Percentiles rank a stretch among this genome's conserved stretches.
Conservation (phyloP, 225 moss, liverwort and hornwort species). For the Physcomitrellopsis africana region DNA sequence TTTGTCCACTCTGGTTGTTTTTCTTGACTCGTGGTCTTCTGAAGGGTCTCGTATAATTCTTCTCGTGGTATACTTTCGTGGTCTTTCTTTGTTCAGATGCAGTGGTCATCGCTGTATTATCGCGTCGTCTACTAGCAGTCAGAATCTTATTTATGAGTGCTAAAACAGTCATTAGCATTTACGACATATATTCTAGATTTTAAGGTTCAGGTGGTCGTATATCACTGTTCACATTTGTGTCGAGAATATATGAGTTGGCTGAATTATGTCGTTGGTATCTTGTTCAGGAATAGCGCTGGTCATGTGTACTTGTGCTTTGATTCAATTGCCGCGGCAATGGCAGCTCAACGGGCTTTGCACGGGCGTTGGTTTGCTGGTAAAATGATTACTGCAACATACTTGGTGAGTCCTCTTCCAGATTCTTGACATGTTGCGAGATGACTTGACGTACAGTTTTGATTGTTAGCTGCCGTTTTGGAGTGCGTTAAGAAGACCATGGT, state of each 20-base stretch:
- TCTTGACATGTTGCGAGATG: background rate
- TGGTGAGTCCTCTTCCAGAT: slow-evolving; percentile 51
- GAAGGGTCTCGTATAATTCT: no score
- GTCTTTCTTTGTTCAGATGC: no score
- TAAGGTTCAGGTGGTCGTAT: no score
- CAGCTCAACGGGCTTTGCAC: slow-evolving; percentile 94
- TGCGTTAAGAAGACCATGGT: background rate
- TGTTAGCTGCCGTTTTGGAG: background rate
- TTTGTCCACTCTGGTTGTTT: background rate
- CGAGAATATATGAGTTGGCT: no score
- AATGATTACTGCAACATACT: slow-evolving; percentile 96
- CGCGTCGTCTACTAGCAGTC: no score
- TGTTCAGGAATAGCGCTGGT: slow-evolving; percentile 94
- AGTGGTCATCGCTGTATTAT: no score
- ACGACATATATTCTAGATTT: no score
- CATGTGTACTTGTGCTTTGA: slow-evolving; percentile 96
- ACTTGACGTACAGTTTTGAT: background rate
- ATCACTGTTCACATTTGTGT: no score
- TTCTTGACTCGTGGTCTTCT: background rate
- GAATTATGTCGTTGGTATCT: background rate
- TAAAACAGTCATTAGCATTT: no score
- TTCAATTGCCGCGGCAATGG: slow-evolving; percentile 68
- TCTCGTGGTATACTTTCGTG: no score
- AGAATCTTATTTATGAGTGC: no score
- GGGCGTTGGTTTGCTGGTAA: slow-evolving; percentile 99